Percentiles rank a stretch among this genome's conserved stretches.
phyloP scores from a whole-genome alignment of 176 grass and related monocot species.

The Ensete ventricosum region DNA sequence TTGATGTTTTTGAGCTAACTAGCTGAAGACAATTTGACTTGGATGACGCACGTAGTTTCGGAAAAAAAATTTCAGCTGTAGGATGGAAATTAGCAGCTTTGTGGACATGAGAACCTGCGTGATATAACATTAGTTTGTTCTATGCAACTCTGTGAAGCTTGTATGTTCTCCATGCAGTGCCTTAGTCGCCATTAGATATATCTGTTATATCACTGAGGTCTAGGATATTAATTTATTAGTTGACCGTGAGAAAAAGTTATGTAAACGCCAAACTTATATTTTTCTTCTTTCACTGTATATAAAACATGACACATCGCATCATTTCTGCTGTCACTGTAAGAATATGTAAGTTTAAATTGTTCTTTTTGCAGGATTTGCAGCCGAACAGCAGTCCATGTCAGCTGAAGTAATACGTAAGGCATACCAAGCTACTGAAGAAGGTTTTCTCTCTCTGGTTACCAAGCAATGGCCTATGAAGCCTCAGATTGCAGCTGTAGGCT shows the following conservation, averaged over 20 bases:
- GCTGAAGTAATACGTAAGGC: slow-evolving; percentile 17
- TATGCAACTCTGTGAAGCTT: neutral
- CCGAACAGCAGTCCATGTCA: slow-evolving; percentile 17
- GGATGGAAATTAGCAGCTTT: neutral
- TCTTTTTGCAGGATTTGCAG: slow-evolving; percentile 9
- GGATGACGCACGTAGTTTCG: neutral
- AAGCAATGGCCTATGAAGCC: slow-evolving; percentile 21
- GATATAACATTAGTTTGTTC: neutral
- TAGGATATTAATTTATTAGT: neutral
- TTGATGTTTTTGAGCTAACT: neutral
- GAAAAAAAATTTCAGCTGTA: neutral
- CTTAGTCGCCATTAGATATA: neutral
- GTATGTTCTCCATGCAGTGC: neutral
- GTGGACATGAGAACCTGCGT: neutral
- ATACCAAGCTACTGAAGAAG: slow-evolving; percentile 20
- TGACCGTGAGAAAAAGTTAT: neutral
- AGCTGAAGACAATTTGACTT: neutral
- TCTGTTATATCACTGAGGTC: neutral
- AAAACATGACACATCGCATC: neutral
- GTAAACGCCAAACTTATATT: neutral
- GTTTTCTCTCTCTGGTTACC: slow-evolving; percentile 19
- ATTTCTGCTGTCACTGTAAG: neutral
- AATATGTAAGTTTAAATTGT: neutral
- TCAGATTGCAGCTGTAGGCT: slow-evolving; percentile 19
- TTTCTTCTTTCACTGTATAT: neutral